Evolutionary conservation across 768 basidiomycete species (phyloP), one percentile per base, ranked within the genome.

Genomic region (Calocera cornea): DNA sequence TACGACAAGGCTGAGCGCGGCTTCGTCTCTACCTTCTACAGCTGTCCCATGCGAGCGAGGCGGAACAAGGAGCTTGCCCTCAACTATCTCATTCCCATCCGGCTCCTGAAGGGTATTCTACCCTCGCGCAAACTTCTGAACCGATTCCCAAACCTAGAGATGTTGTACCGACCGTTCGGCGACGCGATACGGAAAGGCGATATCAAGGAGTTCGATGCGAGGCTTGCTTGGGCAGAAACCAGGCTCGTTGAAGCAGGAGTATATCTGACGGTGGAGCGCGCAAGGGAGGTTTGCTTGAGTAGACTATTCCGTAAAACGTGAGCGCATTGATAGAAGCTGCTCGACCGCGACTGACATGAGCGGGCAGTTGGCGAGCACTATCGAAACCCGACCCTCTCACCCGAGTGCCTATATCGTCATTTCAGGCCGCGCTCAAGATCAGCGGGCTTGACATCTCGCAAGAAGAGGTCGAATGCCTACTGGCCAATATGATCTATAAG

Each of bases 401-500:
- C 0, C 83, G 94, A 17, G 87, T 98, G 64, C 87, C 90, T 0
- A 83, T 97, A 64, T 80, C 84, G 1, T 83, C 89, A 78, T 94
- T 97, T 77, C 87, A 88, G 73, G 79, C 80, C n/a, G 87, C 89
- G 3, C 78, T 95, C 64, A 79, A 78, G 65, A 77, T 92, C 67
- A 87, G 89, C 2, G 89, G 88, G 1, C 82, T 85, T 68, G 83
- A 73, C 14, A 84, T 90, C 27, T 80, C 86, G 8, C 74, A 80
- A 68, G 93, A 90, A 71, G 94, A 95, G 76, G 90, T 91, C 1
- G 94, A 97, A 76, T 97, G 94, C 76, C 83, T 94, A 65, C 85
- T 97, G 8, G 93, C 94, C 33, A 95, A 95, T 74, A 89, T 95
- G 90, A 90, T 98, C 49, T 93, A 88, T 79, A 91, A 88, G 78